Base-by-base conservation (phyloP, 2,329 filamentous ascomycete species). In the Hypoxylon sp. region DNA sequence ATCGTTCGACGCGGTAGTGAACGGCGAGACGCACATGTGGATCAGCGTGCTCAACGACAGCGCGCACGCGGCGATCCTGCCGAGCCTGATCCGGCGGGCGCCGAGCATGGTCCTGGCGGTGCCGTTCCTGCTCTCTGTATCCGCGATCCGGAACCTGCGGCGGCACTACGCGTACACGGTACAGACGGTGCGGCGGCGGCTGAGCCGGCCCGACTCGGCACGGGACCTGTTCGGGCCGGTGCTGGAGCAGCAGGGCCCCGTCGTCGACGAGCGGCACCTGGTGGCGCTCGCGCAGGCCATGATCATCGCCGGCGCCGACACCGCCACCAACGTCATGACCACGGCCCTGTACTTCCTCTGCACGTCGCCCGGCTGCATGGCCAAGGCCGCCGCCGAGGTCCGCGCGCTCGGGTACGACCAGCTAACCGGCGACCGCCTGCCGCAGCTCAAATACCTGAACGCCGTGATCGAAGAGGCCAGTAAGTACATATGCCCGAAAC, bases 231-330 rank as follows among this genome's bases (percentile, higher is more conserved):
- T 69, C 35, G 54, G 58, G 15, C 56, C 63, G 17, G 41, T 67
- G 11, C 40, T 69, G 11, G 55, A 56, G 40, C 53, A 57, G 10
- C 58, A 46, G n/a, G 51, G 40, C 9, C n/a, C n/a, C n/a, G n/a
- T n/a, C n/a, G 27, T 62, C 7, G 40, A 48, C 13, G 63, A 67
- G 52, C 24, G 29, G 13, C 51, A 66, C 29, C 61, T 72, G 4
- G 65, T 69, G 26, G 64, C 63, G 17, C 55, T 66, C 18, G 58
- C 64, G 6, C 60, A 66, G 29, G 63, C 58, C 3, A 50, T 70
- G 57, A 53, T 79, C 26, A 68, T 75, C 13, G 77, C 77, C 1
- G 77, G 78, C 7, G 74, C 74, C 1, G 78, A 79, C 58, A 81
- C 78, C 3, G 74, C 74, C 0, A 72, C 77, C 0, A 75, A 74